Evolutionary conservation across 371 early-diverging fungal species (phyloP), one percentile per base, ranked within the genome.

Genomic region (Globomyces sp.): DNA sequence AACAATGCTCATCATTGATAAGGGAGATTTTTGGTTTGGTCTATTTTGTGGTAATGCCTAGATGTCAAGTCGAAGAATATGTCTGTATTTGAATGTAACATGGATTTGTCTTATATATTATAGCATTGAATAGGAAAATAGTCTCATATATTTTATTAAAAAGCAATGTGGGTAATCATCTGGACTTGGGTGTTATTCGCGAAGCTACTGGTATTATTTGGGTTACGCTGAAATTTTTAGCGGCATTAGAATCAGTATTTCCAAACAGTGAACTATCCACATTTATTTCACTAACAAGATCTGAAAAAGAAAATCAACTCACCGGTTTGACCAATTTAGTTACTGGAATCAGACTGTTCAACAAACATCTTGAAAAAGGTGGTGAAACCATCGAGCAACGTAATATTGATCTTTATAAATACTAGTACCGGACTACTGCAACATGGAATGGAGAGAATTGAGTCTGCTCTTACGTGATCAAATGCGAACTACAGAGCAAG

Each of bases 231-330:
- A 64, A 13, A 9, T 41, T 58, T 34, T n/a, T 61, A 81, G 83
- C 82, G 43, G 85, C 82, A 11, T 73, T 84, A 24, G 85, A 84
- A 64, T 81, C 81, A 0, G 83, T 82, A 8, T 84, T 84, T 57
- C 85, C 85, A n/a, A 78, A 78, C 66, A 72, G 74, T 24, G 85
- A 84, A 65, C 72, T 84, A 9, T 68, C 72, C 5, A 68, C 78
- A 1, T 84, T 82, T 72, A 72, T 81, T 40, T 68, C 74, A 2
- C 73, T 84, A 0, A 57, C 76, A 1, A 69, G 82, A 4, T 65
- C 61, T 57, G 85, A 81, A 46, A 80, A 82, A 61, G 85, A 84
- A 61, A 71, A 76, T 10, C 85, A 84, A 65, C 68, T 84, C 10
- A 79, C 77, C 58, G 83, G 83, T 5, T 71, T 84, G 0, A 64